phyloP scores from a whole-genome alignment of 2,329 filamentous ascomycete species.

The Cordyceps sp. region DNA sequence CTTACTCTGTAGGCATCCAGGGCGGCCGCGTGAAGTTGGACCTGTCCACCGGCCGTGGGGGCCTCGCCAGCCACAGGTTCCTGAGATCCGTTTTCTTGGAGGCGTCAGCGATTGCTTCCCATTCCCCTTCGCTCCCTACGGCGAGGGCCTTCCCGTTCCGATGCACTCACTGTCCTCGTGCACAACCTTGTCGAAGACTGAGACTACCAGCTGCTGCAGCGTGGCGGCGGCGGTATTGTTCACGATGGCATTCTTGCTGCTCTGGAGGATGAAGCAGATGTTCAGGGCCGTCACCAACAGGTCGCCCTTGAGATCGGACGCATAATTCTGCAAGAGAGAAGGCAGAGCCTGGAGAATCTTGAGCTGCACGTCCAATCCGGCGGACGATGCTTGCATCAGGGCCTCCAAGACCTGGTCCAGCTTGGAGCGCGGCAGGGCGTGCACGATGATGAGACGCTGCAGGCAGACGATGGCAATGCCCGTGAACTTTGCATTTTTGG shows the following conservation, averaged over 20 bases:
- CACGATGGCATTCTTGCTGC: conserved; percentile 82
- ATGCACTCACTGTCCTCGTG: conserved; percentile 54
- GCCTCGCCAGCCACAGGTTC: conserved; percentile 49
- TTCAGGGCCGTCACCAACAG: conserved; percentile 70
- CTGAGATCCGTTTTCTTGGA: conserved; percentile 26
- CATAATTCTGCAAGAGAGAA: conserved; percentile 79
- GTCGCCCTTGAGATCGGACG: conserved; percentile 62
- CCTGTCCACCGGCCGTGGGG: conserved; percentile 43
- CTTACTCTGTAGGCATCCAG: conserved; percentile 66
- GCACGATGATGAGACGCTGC: conserved; percentile 71
- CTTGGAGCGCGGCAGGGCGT: conserved; percentile 61
- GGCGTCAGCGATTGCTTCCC: conserved; percentile 5
- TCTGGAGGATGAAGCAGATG: conserved; percentile 81
- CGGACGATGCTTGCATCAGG: conserved; percentile 67
- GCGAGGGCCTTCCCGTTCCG: neutral
- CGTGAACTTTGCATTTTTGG: conserved; percentile 80
- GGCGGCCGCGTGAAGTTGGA: conserved; percentile 58
- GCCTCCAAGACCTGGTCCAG: conserved; percentile 79
- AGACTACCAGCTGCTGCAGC: conserved; percentile 80
- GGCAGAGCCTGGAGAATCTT: conserved; percentile 90
- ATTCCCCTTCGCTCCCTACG: neutral
- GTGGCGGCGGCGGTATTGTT: conserved; percentile 96
- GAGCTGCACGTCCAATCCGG: conserved; percentile 75
- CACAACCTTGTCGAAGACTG: conserved; percentile 82
- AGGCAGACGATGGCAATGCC: conserved; percentile 76